Evolutionary conservation across 495 filamentous ascomycete species (phyloP).

Genomic region (Hypomontagnella monticulosa): DNA sequence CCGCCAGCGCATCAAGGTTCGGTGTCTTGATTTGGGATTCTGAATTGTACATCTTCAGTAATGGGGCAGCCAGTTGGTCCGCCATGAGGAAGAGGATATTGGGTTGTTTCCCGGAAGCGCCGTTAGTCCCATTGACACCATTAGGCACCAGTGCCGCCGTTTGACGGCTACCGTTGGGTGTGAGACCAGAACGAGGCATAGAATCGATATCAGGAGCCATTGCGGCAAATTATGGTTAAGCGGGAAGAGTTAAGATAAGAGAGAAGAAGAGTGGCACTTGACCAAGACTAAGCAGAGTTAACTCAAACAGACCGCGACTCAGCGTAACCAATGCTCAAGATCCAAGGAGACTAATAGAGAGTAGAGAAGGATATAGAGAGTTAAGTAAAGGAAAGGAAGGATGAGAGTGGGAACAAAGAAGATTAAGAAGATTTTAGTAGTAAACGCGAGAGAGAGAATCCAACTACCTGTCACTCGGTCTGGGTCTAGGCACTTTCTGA

Average conservation of each 20-base stretch:
- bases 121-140: slow-evolving; percentile 19
- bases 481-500: slow-evolving; percentile 24
- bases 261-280: slow-evolving; percentile 4
- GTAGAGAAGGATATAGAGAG: neutral
- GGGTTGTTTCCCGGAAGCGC: slow-evolving; percentile 55
- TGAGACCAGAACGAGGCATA: slow-evolving; percentile 51
- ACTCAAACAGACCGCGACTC: neutral
- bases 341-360: neutral
- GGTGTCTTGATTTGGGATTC: slow-evolving; percentile 85
- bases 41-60: slow-evolving; percentile 84
- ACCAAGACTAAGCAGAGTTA: slow-evolving; percentile 9
- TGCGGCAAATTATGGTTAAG: slow-evolving; percentile 6
- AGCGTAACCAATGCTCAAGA: slow-evolving; percentile 1
- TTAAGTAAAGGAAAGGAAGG: slow-evolving; percentile 12
- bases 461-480: slow-evolving; percentile 15
- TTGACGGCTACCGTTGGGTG: slow-evolving; percentile 26
- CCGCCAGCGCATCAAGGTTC: slow-evolving; percentile 81
- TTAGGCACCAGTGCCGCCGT: slow-evolving; percentile 34
- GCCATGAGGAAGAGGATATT: slow-evolving; percentile 92
- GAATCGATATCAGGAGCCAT: slow-evolving; percentile 68
- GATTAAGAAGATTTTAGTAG: slow-evolving; percentile 10
- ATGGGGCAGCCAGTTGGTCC: slow-evolving; percentile 87
- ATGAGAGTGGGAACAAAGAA: slow-evolving; percentile 18
- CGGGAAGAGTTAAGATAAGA: slow-evolving; percentile 13
- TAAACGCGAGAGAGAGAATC: slow-evolving; percentile 9